Evolutionary conservation across 176 grass and related monocot species (phyloP).

Genomic region (Aegilops speltoides): DNA sequence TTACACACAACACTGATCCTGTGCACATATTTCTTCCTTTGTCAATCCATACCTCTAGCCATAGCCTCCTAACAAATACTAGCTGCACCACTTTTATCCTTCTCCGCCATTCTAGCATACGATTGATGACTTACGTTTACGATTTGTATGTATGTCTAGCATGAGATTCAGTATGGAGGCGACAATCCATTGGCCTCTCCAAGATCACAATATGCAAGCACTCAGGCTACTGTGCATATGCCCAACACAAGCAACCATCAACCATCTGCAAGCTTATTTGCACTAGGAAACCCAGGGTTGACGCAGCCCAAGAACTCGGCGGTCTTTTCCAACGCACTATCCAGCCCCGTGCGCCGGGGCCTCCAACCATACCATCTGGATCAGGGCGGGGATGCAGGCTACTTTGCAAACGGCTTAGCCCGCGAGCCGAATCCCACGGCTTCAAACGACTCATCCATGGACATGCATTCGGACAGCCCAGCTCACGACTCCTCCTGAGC

Average conservation of each 20-base stretch:
- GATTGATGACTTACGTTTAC: not conserved
- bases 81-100: not conserved
- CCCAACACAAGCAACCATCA: conserved; percentile 47
- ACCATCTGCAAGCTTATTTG: conserved; percentile 27
- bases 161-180: conserved; percentile 65
- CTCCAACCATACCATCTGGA: conserved; percentile 65
- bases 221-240: conserved; percentile 20
- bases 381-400: conserved; percentile 45
- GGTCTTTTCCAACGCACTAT: conserved; percentile 62
- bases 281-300: conserved; percentile 27
- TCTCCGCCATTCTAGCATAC: not conserved
- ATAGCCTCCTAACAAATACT: not conserved
- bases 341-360: conserved; percentile 53
- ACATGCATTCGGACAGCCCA: conserved; percentile 66
- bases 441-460: conserved; percentile 57
- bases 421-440: conserved; percentile 27
- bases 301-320: conserved; percentile 42
- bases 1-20: not conserved
- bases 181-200: conserved; percentile 52
- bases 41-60: not conserved
- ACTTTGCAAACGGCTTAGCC: conserved; percentile 25
- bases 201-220: conserved; percentile 44
- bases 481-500: conserved; percentile 38
- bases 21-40: not conserved
- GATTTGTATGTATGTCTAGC: conserved; percentile 38